A percentile compares a stretch with the other conserved stretches of the same genome.
phyloP scores from a whole-genome alignment of 208 protist species.

The Wallacemonas rigidus region DNA sequence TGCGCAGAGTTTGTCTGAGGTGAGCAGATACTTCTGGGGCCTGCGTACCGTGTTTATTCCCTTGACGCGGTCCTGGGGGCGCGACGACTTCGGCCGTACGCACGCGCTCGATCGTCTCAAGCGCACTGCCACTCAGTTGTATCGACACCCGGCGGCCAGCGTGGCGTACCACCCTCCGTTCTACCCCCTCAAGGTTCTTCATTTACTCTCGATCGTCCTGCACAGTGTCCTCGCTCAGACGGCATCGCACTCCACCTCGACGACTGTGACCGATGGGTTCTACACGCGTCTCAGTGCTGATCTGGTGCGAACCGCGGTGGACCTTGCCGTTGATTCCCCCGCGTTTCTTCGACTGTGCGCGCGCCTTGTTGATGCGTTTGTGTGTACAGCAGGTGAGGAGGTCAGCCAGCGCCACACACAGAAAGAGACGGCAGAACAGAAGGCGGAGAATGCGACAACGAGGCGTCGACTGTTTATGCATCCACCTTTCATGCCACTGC shows the following conservation, averaged over 20 bases:
- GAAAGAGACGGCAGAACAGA: no score
- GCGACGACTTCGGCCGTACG: conserved; percentile 1
- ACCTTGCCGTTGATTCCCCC: conserved; percentile 9
- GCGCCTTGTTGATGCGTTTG: neutral
- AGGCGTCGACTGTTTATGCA: neutral
- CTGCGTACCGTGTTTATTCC: conserved; percentile 15
- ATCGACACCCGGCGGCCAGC: conserved; percentile 36
- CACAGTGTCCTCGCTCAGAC: neutral
- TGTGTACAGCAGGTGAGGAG: neutral
- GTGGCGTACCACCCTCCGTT: conserved; percentile 38
- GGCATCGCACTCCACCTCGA: neutral
- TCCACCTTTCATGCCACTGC: conserved; percentile 1
- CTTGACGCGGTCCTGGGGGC: conserved; percentile 2
- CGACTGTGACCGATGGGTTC: neutral
- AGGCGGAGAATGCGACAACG: neutral
- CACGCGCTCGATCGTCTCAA: conserved; percentile 24
- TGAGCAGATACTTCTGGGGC: conserved; percentile 19
- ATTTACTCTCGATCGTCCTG: conserved; percentile 21
- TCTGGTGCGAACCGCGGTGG: conserved; percentile 5
- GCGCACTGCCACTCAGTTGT: conserved; percentile 23
- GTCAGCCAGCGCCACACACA: no score
- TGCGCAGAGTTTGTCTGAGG: neutral
- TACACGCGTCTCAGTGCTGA: conserved; percentile 10
- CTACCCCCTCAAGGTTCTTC: conserved; percentile 14
- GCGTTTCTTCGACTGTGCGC: conserved; percentile 12